These are phyloP conservation scores for Oryza nivara DNA, from an alignment of 176 grass and related monocot genomes.

Conservation along the genomic window DNA sequence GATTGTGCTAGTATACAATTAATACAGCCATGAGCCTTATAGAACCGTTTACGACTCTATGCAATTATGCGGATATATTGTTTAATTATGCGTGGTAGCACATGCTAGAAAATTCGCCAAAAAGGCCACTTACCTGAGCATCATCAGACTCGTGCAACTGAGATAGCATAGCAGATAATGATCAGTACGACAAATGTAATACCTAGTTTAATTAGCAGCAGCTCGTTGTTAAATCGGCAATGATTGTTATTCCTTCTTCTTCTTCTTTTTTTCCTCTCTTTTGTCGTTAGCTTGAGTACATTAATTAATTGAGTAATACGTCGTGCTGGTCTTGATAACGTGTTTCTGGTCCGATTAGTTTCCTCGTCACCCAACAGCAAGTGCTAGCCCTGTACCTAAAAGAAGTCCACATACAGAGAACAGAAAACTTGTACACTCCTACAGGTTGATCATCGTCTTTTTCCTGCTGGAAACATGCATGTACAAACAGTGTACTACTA, in stretches of 20 bases:
- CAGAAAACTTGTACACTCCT: neutral
- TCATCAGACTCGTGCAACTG: slow-evolving; percentile 10
- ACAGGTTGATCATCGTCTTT: neutral
- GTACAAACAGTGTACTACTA: neutral
- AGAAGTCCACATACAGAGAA: neutral
- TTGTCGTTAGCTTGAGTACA: slow-evolving; percentile 9
- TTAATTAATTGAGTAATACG: neutral
- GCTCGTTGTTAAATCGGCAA: slow-evolving; percentile 16
- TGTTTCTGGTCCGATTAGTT: slow-evolving; percentile 27
- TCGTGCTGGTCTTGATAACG: slow-evolving; percentile 4
- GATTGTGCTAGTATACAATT: slow-evolving; percentile 21
- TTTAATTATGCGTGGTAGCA: neutral
- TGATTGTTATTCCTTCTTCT: slow-evolving; percentile 8
- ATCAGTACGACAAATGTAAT: neutral
- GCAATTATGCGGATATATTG: neutral
- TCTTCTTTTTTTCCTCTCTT: neutral
- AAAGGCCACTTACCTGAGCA: neutral
- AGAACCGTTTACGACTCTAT: slow-evolving; percentile 9
- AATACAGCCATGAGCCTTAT: neutral
- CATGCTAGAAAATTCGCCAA: neutral
- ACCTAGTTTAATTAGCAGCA: neutral
- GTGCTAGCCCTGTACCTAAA: neutral
- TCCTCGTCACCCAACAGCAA: slow-evolving; percentile 47
- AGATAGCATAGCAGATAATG: neutral
- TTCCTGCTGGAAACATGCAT: slow-evolving; percentile 29